Evolutionary conservation across 352 stramenopile species (phyloP).

Genomic region (Phytophthora aleatoria): DNA sequence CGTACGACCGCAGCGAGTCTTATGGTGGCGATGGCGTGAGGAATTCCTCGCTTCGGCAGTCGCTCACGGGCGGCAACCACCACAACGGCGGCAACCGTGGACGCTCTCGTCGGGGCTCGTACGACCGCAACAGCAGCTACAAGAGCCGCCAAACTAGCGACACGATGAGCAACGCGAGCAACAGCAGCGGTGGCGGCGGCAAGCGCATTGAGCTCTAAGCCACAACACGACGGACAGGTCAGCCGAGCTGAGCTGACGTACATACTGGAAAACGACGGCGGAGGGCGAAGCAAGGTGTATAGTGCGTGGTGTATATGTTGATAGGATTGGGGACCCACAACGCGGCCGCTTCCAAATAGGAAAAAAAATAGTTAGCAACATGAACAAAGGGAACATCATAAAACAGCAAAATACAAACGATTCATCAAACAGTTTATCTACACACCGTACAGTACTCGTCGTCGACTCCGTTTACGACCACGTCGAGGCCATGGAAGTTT

Average conservation of each 20-base stretch:
- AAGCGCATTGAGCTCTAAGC: conserved; percentile 80
- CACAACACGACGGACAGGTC: conserved; percentile 26
- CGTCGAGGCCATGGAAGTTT: too few relatives aligned
- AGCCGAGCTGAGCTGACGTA: conserved; percentile 32
- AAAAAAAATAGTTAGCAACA: conserved; percentile 38
- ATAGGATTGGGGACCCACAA: conserved; percentile 15
- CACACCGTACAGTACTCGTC: too few relatives aligned
- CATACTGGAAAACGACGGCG: conserved; percentile 22
- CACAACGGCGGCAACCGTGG: conserved; percentile 44
- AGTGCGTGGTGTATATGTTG: conserved; percentile 37
- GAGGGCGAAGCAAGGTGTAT: conserved; percentile 34
- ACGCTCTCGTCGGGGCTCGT: conserved; percentile 63
- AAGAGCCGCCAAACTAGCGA: conserved; percentile 44
- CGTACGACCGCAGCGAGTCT: conserved; percentile 55
- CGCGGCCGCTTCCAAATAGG: conserved; percentile 21
- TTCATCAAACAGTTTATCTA: too few relatives aligned
- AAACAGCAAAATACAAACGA: conserved; percentile 23
- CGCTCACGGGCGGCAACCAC: conserved; percentile 42
- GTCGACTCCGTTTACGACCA: too few relatives aligned
- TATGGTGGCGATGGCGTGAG: conserved; percentile 28
- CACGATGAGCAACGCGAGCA: conserved; percentile 62
- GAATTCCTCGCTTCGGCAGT: conserved; percentile 47
- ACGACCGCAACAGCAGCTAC: conserved; percentile 57
- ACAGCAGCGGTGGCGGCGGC: conserved; percentile 50
- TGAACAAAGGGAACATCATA: conserved; percentile 32